Evolutionary conservation across 495 filamentous ascomycete genomes (phyloP), one percentile per base, ranked within the genome.

Genomic region (Evernia prunastri): DNA sequence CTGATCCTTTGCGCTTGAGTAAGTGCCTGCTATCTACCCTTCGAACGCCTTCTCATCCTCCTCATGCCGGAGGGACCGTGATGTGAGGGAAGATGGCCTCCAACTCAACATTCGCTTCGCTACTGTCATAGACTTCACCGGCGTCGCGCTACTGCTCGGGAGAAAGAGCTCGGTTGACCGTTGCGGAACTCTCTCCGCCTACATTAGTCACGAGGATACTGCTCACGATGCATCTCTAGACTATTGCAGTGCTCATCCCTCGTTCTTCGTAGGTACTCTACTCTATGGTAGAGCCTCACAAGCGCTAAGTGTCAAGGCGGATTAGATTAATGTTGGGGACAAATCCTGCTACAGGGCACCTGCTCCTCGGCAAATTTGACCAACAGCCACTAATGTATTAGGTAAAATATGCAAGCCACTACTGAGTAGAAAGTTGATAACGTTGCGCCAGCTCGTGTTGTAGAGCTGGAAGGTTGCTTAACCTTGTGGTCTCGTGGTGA

Each of bases 1-100:
- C 72, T 97, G 74, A 85, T 51, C 8, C 25, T 29, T 56, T 13
- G 17, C 23, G 1, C 40, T 29, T 20, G 37, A 36, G 36, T 31
- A 29, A 15, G 17, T 54, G 15, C 33, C 51, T 54, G 18, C 51
- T 20, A 10, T 33, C 51, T 54, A 33, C 25, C 11, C 47, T 18
- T 13, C 6, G 2, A 9, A 13, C 9, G 18, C 9, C 6, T 17
- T 33, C 51, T 33, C 29, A 5, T n/a, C 25, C 27, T 20, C 51
- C 8, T 27, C 2, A 33, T 18, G 13, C 49, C 25, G 49, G 27
- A 53, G 18, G 27, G 27, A 17, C 18, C 49, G n/a, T n/a, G n/a
- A n/a, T n/a, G n/a, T n/a, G n/a, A n/a, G n/a, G n/a, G n/a, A n/a
- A n/a, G n/a, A n/a, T 13, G 17, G 27, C 6, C 13, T 53, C 25